Conservation (phyloP, 495 filamentous ascomycete species). For the Xylaria telfairii region DNA sequence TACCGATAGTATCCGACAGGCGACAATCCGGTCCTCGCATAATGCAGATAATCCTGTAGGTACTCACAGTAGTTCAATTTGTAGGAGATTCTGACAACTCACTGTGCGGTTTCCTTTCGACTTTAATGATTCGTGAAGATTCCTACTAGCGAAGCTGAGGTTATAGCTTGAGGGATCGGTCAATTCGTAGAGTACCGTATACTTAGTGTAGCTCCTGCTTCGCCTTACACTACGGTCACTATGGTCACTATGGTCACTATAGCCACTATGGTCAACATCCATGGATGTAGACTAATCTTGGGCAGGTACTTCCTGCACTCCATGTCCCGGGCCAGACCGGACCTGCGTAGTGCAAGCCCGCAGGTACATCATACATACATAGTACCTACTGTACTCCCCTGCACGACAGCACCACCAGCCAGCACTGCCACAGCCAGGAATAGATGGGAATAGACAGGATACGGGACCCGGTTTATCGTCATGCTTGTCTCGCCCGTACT, state of each 20-base stretch:
- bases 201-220: neutral
- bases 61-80: neutral
- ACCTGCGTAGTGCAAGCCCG: no score
- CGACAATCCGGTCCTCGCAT: neutral
- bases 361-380: neutral
- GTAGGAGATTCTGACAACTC: neutral
- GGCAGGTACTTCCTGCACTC: neutral
- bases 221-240: no score
- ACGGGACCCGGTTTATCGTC: slow-evolving; percentile 24
- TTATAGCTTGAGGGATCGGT: neutral
- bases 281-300: neutral
- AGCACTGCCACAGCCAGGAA: slow-evolving; percentile 27
- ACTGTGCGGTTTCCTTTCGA: neutral
- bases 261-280: no score
- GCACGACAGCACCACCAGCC: slow-evolving; percentile 3
- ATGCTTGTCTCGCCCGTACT: slow-evolving; percentile 16
- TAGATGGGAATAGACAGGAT: slow-evolving; percentile 14
- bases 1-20: neutral
- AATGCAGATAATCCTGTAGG: neutral
- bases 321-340: no score
- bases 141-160: neutral
- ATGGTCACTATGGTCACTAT: no score
- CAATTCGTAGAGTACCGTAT: neutral
- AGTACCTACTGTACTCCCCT: neutral
- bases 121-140: neutral